Base-by-base conservation (phyloP, 208 protist species). In the Crithidia bombi region DNA sequence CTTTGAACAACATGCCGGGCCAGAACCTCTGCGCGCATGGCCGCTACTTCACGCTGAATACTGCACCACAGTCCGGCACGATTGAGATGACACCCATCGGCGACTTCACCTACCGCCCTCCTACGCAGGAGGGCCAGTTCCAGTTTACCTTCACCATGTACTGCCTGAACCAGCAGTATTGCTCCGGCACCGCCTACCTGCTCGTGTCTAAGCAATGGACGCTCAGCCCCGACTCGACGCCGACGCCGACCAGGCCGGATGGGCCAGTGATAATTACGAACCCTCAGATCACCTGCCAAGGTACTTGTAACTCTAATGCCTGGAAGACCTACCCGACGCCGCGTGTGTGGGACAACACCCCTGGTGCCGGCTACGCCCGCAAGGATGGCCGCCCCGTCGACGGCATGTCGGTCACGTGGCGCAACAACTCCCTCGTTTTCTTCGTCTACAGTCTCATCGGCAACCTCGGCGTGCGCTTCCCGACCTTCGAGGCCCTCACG, bases 391-490 rank as follows among this genome's bases (percentile, higher is more conserved):
- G 63, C 39, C 39, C 78, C 21, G 77, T 90, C 21, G 81, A 90
- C 69, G 85, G 75, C 49, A 65, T 95, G 49, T 52, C 73, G 7
- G 85, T 89, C 11, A 76, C 56, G 47, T 92, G 86, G 87, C 44
- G 56, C 61, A 85, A 87, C 67, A 83, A 80, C 51, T 75, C 85
- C 38, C 73, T 95, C n/a, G 77, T 92, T 44, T 70, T 95, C 57
- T 70, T 70, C 33, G 84, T 83, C 15, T 87, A 88, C 78, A 79
- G 75, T 59, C 73, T 87, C 33, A 91, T 95, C 65, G 86, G 89
- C 35, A 92, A 90, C 75, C 70, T 95, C 47, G 89, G 83, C 51
- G 86, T 87, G 39, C 86, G 89, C 62, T 95, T 92, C 72, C 89
- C 89, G 3, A 95, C 86, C 66, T 92, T 95, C 66, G 87, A 92